phyloP scores from a whole-genome alignment of 805 yeast genomes.

The Cyberlindnera lachancei region DNA sequence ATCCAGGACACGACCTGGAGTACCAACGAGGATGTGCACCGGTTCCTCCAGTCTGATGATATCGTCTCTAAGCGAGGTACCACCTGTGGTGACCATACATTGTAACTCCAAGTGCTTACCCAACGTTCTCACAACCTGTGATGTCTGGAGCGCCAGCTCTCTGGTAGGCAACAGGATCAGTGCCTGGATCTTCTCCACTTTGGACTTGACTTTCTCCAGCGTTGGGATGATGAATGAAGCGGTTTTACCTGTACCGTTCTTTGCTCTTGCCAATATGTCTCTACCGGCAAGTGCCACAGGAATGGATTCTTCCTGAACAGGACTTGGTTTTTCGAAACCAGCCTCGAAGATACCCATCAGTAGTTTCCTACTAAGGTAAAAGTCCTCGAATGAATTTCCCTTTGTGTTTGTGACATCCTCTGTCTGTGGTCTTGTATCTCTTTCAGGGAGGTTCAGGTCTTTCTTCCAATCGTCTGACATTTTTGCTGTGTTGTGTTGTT shows the following conservation, averaged over 20 bases:
- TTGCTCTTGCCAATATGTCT: conserved; percentile 95
- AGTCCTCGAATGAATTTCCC: conserved; percentile 88
- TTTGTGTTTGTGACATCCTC: conserved; percentile 91
- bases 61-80: conserved; percentile 90
- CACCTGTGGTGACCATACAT: conserved; percentile 98
- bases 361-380: conserved; percentile 83
- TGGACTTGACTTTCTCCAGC: conserved; percentile 81
- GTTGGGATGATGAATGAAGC: conserved; percentile 96
- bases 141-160: conserved; percentile 95
- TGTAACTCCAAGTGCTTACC: conserved; percentile 90
- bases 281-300: conserved; percentile 94
- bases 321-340: conserved; percentile 96
- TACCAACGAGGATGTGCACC: conserved; percentile 92
- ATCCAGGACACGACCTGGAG: conserved; percentile 96
- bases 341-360: conserved; percentile 99
- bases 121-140: conserved; percentile 92
- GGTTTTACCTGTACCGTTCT: conserved; percentile 97
- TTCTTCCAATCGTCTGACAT: conserved; percentile 66
- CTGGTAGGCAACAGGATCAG: conserved; percentile 94
- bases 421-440: conserved; percentile 92
- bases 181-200: conserved; percentile 79
- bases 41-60: conserved; percentile 87
- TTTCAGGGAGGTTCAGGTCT: conserved; percentile 65
- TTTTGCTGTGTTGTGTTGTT: conserved; percentile 1
- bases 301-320: conserved; percentile 94